These are phyloP conservation scores for Stachybotrys chartarum DNA, from an alignment of 2,329 filamentous ascomycete genomes.

Conservation along the genomic window DNA sequence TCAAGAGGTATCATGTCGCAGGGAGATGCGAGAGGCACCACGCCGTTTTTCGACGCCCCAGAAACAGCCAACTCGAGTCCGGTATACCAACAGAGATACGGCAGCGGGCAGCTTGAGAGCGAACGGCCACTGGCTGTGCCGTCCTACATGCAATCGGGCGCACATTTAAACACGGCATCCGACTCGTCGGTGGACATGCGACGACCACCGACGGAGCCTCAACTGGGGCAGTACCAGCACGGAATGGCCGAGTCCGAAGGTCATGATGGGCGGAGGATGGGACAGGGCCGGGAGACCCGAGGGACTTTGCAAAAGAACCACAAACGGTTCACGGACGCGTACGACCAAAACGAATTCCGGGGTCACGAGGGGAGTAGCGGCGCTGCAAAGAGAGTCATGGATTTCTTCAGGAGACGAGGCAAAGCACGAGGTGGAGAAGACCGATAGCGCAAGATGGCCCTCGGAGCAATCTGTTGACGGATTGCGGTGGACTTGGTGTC, in stretches of 20 bases:
- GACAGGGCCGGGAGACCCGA: slow-evolving; percentile 29
- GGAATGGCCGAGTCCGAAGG: slow-evolving; percentile 35
- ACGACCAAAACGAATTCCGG: slow-evolving; percentile 63
- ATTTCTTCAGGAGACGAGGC: slow-evolving; percentile 88
- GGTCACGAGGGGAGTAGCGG: slow-evolving; percentile 77
- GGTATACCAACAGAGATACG: slow-evolving; percentile 33
- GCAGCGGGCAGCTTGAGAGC: slow-evolving; percentile 30
- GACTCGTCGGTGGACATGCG: slow-evolving; percentile 46
- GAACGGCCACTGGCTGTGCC: slow-evolving; percentile 36
- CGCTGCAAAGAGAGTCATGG: slow-evolving; percentile 90
- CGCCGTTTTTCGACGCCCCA: slow-evolving; percentile 27
- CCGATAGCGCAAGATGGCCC: slow-evolving; percentile 27
- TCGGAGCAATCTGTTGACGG: no score
- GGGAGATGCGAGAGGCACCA: slow-evolving; percentile 26
- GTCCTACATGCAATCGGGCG: slow-evolving; percentile 35
- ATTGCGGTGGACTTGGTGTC: background rate
- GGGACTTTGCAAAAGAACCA: slow-evolving; percentile 75
- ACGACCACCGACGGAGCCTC: slow-evolving; percentile 29
- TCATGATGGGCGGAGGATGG: slow-evolving; percentile 31
- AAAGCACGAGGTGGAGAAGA: slow-evolving; percentile 61
- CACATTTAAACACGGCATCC: slow-evolving; percentile 42
- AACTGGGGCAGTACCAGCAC: slow-evolving; percentile 35
- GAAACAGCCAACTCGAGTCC: slow-evolving; percentile 25
- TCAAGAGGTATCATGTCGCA: slow-evolving; percentile 25
- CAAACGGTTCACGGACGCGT: slow-evolving; percentile 83